Base-by-base conservation (phyloP, 768 basidiomycete species). In the Leccinum sublutescens region DNA sequence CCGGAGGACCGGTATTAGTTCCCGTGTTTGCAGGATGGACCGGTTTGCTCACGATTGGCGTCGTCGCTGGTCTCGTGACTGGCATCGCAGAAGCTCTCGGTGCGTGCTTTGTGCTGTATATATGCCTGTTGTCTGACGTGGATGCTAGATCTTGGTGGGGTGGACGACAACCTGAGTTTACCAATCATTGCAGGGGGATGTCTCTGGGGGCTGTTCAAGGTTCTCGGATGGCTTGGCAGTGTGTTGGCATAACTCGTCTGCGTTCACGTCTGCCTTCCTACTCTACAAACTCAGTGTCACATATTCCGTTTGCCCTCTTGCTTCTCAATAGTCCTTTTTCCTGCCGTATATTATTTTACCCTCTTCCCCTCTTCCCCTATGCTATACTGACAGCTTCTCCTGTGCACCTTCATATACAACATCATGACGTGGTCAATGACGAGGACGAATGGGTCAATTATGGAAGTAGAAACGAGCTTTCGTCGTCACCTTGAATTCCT, bases 41-140 rank as follows among this genome's bases (percentile, higher is more conserved):
- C 0, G 87, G 88, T 1, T 71, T 92, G 51, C 70, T 78, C 49
- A 74, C 79, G 15, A 76, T 91, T 27, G 83, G 85, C 14, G 63
- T 85, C 8, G 79, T 88, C 3, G 81, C 90, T 12, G 95, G 94
- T 1, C 59, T 94, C 33, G 86, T 93, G 12, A 87, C 90, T 21
- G 94, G 90, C 17, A 78, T 93, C 23, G 87, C 90, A n/a, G 95
- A 96, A 73, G 94, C 93, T 1, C 75, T 96, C 15, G 93, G 94
- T 94, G 68, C 61, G 86, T 79, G 60, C 56, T 60, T 1, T 54
- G 15, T 50, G 40, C 8, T 63, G 8, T 56, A 56, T 52, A 29
- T 49, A 5, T 58, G 43, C 45, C 12, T 8, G 29, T 56, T 4
- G 29, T 51, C 54, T 66, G 36, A 65, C 52, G 53, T 40, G 50